Evolutionary conservation across 257 asterid genomes (phyloP).

Genomic region (Ocimum tenuiflorum): DNA sequence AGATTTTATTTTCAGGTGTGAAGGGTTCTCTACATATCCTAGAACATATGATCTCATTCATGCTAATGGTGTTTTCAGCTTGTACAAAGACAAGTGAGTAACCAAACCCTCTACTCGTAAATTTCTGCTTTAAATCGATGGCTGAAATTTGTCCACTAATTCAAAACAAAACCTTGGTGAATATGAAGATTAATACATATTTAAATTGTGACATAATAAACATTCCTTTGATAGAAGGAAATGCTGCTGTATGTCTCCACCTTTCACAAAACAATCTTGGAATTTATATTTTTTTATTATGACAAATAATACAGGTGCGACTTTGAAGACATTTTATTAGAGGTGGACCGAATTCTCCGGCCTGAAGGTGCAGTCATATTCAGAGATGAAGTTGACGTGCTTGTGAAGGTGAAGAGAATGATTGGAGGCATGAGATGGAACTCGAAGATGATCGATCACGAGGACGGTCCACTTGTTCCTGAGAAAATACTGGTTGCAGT

Average conservation of each 20-base stretch:
- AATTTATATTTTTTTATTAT: not conserved
- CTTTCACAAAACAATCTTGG: not conserved
- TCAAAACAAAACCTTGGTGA: not conserved
- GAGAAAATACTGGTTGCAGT: constrained; percentile 80
- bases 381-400: constrained; percentile 80
- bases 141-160: not conserved
- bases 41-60: constrained; percentile 94
- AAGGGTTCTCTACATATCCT: constrained; percentile 91
- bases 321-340: constrained; percentile 78
- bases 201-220: not conserved
- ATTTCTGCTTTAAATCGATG: not conserved
- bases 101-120: constrained; percentile 5
- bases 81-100: constrained; percentile 82
- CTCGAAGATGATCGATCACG: constrained; percentile 80
- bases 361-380: constrained; percentile 95
- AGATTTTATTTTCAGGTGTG: constrained; percentile 54
- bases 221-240: too few species aligned
- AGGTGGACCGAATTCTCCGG: constrained; percentile 88
- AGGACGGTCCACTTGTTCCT: constrained; percentile 85
- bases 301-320: constrained; percentile 46
- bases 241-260: too few species aligned
- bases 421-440: constrained; percentile 74
- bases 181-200: not conserved
- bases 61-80: constrained; percentile 78
- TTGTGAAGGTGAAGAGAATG: constrained; percentile 71